Base-by-base conservation (phyloP, 768 basidiomycete species). In the Boletus pseudopeckii region DNA sequence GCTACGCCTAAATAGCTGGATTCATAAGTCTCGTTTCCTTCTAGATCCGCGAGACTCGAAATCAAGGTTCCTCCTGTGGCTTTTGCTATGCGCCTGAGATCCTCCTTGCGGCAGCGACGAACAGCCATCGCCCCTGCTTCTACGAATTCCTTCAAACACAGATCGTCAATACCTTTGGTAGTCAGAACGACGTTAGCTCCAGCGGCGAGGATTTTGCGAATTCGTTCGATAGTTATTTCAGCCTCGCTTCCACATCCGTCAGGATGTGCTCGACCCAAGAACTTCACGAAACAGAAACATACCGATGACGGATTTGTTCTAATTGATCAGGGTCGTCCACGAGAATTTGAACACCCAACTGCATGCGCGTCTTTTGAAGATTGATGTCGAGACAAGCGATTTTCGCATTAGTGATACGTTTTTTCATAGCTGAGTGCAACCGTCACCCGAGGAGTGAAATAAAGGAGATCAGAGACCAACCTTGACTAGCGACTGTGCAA, bases 41-140 rank as follows among this genome's bases (percentile, higher is more conserved):
- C 96, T 11, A 99, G 79, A 72, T 98, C 97, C 9, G 94, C 96
- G 51, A 98, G 78, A 66, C 88, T 92, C 10, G 91, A 91, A 50
- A 98, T 83, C 38, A 98, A 78, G 24, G 91, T 92, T 9, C 94
- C 97, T 24, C 97, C 97, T 0, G 95, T 98, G 9, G 97, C 96
- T 71, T 88, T 96, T 26, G 97, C 97, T 62, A 98, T 98, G 47
- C 97, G 86, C 52, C 93, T 86, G 45, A 98, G 81, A 69, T 99
- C 97, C 69, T 99, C 97, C 72, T 99, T 99, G 71, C 89, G 85
- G 75, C 97, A 98, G 62, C 97, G 82, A 59, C 97, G 86, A 45
- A 98, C 97, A 41, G 95, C 97, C 90, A 98, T 98, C 1, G 96
- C 96, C 38, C 97, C 97, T 18, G 94, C 95, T 73, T 99, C 97